Conservation (phyloP, 768 basidiomycete genomes). For the Collybia nuda region DNA sequence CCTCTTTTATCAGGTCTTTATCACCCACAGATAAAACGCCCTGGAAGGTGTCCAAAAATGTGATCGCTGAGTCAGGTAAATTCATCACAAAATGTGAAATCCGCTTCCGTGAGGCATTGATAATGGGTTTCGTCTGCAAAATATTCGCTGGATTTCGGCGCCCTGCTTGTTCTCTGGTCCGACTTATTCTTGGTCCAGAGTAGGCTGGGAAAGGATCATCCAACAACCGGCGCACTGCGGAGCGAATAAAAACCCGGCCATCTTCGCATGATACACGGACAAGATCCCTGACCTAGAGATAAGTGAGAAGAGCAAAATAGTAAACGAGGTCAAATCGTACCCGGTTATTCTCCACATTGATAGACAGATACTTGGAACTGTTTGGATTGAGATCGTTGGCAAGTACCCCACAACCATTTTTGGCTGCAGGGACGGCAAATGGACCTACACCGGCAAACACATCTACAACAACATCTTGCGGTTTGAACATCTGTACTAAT, state of each 20-base stretch:
- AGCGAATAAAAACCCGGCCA: slow-evolving; percentile 81
- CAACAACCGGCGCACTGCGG: slow-evolving; percentile 50
- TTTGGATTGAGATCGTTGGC: slow-evolving; percentile 95
- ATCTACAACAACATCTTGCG: slow-evolving; percentile 83
- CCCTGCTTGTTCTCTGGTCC: slow-evolving; percentile 38
- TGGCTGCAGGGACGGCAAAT: slow-evolving; percentile 91
- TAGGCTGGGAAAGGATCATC: slow-evolving; percentile 68
- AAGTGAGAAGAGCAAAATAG: slow-evolving; percentile 5
- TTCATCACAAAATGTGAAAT: slow-evolving; percentile 98
- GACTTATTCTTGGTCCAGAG: slow-evolving; percentile 48
- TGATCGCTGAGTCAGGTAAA: slow-evolving; percentile 87
- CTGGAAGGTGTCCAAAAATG: slow-evolving; percentile 86
- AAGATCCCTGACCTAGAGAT: slow-evolving; percentile 60
- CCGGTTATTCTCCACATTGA: slow-evolving; percentile 76
- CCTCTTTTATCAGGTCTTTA: slow-evolving; percentile 37
- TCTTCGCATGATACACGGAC: slow-evolving; percentile 81
- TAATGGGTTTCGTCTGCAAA: background rate
- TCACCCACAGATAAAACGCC: slow-evolving; percentile 55
- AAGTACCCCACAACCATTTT: slow-evolving; percentile 84
- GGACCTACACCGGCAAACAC: slow-evolving; percentile 98
- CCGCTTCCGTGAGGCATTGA: slow-evolving; percentile 38
- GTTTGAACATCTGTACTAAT: slow-evolving; percentile 70
- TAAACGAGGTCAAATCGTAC: slow-evolving; percentile 40
- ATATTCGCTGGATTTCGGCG: slow-evolving; percentile 32
- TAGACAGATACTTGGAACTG: slow-evolving; percentile 71